Conservation (phyloP, 441 rosid genomes). For the Theobroma grandiflorum region DNA sequence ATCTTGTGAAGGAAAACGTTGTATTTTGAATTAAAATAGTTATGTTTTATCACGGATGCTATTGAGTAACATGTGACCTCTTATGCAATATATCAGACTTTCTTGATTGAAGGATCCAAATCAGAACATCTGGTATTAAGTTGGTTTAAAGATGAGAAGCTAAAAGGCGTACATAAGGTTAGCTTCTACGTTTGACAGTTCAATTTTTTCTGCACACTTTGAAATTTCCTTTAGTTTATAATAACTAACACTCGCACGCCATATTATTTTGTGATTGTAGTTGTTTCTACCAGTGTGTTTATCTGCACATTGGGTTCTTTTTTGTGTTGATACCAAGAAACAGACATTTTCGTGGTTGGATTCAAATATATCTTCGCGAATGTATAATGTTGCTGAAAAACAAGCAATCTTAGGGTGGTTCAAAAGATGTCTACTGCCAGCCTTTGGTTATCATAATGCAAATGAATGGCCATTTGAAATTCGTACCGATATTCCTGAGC, state of each 20-base stretch:
- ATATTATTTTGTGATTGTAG: not conserved
- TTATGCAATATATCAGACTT: not conserved
- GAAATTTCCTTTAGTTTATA: too few species aligned
- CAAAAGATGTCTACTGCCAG: not conserved
- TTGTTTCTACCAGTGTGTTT: constrained; percentile 1
- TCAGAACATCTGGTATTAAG: not conserved
- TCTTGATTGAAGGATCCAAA: not conserved
- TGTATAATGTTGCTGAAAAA: not conserved
- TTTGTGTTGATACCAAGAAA: not conserved
- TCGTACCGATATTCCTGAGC: not conserved
- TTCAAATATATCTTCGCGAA: not conserved
- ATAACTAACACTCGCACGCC: not conserved
- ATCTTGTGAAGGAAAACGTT: not conserved
- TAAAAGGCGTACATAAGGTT: not conserved
- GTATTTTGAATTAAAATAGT: not conserved
- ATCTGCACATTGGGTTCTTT: constrained; percentile 9
- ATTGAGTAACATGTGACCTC: not conserved
- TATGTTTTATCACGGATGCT: not conserved
- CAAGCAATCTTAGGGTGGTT: not conserved
- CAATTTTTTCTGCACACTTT: too few species aligned
- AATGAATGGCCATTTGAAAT: not conserved
- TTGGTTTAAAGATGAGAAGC: not conserved
- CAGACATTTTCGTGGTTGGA: constrained; percentile 5
- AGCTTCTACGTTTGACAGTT: not conserved
- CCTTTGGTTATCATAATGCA: not conserved